Evolutionary conservation across 2,329 filamentous ascomycete species (phyloP).

Genomic region (Aureobasidium pullulans): DNA sequence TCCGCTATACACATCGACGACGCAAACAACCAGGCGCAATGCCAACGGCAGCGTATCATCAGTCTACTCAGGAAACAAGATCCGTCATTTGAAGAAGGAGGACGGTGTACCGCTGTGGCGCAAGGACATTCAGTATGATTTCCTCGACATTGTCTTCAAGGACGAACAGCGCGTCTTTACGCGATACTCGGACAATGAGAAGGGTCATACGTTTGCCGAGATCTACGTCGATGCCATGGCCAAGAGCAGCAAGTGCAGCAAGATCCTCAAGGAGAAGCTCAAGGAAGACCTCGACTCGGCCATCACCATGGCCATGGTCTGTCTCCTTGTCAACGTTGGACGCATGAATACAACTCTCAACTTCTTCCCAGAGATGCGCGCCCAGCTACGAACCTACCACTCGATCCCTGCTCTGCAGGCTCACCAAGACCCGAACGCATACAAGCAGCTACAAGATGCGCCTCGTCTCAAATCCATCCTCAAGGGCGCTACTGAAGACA

Average conservation of each 20-base stretch:
- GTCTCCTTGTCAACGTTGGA: slow-evolving; percentile 90
- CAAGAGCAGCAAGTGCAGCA: slow-evolving; percentile 96
- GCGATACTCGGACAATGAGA: slow-evolving; percentile 77
- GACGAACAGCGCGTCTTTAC: slow-evolving; percentile 73
- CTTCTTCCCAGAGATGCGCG: slow-evolving; percentile 99
- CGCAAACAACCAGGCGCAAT: slow-evolving; percentile 50
- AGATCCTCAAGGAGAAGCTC: slow-evolving; percentile 94
- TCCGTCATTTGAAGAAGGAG: slow-evolving; percentile 79
- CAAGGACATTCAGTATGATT: slow-evolving; percentile 83
- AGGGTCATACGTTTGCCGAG: slow-evolving; percentile 75
- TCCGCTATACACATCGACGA: slow-evolving; percentile 41
- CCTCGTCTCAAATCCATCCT: slow-evolving; percentile 93
- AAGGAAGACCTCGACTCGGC: slow-evolving; percentile 85
- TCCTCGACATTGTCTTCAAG: slow-evolving; percentile 72
- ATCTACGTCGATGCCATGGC: slow-evolving; percentile 99
- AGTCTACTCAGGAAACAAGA: slow-evolving; percentile 66
- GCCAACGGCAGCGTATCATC: slow-evolving; percentile 59
- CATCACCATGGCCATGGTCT: slow-evolving; percentile 99
- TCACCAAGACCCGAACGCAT: slow-evolving; percentile 87
- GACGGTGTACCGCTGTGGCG: slow-evolving; percentile 83
- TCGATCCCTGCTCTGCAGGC: slow-evolving; percentile 95
- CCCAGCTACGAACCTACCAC: slow-evolving; percentile 93
- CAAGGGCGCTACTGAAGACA: slow-evolving; percentile 93
- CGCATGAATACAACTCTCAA: slow-evolving; percentile 99
- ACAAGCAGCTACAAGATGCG: slow-evolving; percentile 96